phyloP scores from a whole-genome alignment of 768 basidiomycete genomes.

The Mrakia hoshinonis region DNA sequence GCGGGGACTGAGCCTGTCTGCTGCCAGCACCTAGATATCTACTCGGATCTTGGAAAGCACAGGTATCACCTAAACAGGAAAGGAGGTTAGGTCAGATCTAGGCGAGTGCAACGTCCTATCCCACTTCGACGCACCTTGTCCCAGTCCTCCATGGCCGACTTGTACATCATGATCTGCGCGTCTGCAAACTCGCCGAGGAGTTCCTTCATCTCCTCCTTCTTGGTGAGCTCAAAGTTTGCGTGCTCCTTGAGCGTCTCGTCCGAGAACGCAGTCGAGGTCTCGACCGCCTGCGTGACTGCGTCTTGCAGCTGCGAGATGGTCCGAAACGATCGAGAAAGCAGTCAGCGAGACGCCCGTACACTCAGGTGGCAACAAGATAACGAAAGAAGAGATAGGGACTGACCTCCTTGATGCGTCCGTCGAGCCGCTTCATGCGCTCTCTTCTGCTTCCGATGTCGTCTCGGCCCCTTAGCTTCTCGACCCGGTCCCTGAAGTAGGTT shows the following conservation, averaged over 20 bases:
- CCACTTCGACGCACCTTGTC: conserved; percentile 48
- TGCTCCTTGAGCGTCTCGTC: conserved; percentile 91
- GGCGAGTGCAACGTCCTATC: neutral
- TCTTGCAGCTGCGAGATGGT: conserved; percentile 94
- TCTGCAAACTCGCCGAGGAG: conserved; percentile 81
- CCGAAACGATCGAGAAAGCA: neutral
- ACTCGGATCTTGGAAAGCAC: conserved; percentile 88
- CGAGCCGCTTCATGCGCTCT: conserved; percentile 86
- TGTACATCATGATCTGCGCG: conserved; percentile 87
- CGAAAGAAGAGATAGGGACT: no score
- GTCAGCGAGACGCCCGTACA: neutral
- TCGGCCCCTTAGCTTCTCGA: conserved; percentile 81
- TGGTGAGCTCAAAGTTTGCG: conserved; percentile 75
- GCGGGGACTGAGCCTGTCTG: no score
- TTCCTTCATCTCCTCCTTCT: conserved; percentile 95
- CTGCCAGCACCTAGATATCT: conserved; percentile 53
- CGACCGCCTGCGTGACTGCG: conserved; percentile 86
- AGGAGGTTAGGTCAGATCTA: neutral
- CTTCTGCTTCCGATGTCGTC: conserved; percentile 89
- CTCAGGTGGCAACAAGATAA: no score
- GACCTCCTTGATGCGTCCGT: conserved; percentile 91
- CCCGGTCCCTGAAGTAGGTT: conserved; percentile 82
- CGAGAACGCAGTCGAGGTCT: conserved; percentile 92
- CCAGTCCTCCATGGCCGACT: conserved; percentile 92
- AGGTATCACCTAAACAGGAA: conserved; percentile 56